Base-by-base conservation (phyloP, 2,329 filamentous ascomycete genomes). In the Monosporascus sp. region DNA sequence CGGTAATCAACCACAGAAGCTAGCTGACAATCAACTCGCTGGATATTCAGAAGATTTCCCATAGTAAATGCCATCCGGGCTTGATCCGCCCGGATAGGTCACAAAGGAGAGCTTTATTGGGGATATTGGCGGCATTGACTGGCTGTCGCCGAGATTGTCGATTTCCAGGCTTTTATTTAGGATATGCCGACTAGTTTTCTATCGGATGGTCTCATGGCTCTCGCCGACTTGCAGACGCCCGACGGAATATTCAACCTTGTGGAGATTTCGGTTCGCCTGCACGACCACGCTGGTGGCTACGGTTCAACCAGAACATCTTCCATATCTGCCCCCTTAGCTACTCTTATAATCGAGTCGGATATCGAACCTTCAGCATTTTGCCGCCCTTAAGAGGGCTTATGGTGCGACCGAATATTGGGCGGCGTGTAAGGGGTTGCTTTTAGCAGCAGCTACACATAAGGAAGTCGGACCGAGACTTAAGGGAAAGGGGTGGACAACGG, bases 171-270 rank as follows among this genome's bases (percentile, higher is more conserved):
- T 0, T 94, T 94, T 63, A 78, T 89, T 3, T 94, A 89, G 89
- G 89, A 95, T 64, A 93, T 94, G 89, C 89, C 89, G 1, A 94
- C 89, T 0, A 90, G 89, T 1, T 86, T 94, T 18, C 72, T 91
- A 50, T 81, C 89, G 50, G 88, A 93, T 66, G 86, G 93, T 27
- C 94, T 90, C 81, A 81, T 90, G 65, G 85, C 89, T 22, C 76
- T 95, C 47, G 83, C 85, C 1, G 90, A 86, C 5, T 74, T 91
- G 14, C 84, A 82, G 39, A 80, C 88, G 60, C 76, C 82, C 39
- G 77, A 81, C 24, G 75, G 82, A 47, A 77, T 69, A 41, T 85
- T 85, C 63, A 85, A 86, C 45, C 73, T 94, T 47, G 84, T 89
- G 52, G 82, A 83, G 53, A 77, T 94, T 20, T 92, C 88, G 85